Conservation (phyloP, 371 early-diverging fungal genomes). For the Rhizopus delemar region DNA sequence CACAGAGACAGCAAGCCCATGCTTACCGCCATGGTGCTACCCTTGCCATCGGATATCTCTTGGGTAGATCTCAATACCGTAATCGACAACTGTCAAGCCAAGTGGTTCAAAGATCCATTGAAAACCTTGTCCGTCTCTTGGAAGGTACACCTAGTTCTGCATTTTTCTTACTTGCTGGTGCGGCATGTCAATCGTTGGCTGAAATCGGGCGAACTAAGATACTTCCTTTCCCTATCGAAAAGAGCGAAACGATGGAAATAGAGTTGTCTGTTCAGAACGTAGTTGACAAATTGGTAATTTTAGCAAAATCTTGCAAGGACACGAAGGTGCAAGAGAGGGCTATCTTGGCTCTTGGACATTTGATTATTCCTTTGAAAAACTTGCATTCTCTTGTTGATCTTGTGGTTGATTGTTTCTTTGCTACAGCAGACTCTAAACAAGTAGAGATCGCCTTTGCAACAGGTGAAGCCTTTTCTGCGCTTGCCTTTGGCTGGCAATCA, state of each 20-base stretch:
- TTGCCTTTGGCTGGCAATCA: conserved; percentile 75
- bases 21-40: conserved; percentile 70
- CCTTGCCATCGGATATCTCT: conserved; percentile 68
- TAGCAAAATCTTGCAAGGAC: conserved; percentile 63
- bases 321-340: conserved; percentile 78
- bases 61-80: conserved; percentile 68
- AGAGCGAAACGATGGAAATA: conserved; percentile 33
- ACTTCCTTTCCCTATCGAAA: conserved; percentile 30
- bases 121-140: conserved; percentile 45
- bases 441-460: conserved; percentile 82
- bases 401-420: conserved; percentile 60
- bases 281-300: conserved; percentile 47
- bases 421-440: conserved; percentile 73
- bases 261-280: conserved; percentile 28
- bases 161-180: conserved; percentile 49
- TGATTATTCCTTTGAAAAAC: conserved; percentile 59
- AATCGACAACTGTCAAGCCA: conserved; percentile 40
- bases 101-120: conserved; percentile 41
- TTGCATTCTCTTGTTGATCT: conserved; percentile 30
- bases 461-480: conserved; percentile 77
- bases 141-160: conserved; percentile 44
- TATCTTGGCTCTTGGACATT: conserved; percentile 68
- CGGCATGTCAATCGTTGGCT: conserved; percentile 63
- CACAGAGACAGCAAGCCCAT: conserved; percentile 29
- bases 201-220: conserved; percentile 68